These are phyloP conservation scores for Fraxinus xanthoxyloides DNA, from an alignment of 305 asterid genomes.

Conservation along the genomic window DNA sequence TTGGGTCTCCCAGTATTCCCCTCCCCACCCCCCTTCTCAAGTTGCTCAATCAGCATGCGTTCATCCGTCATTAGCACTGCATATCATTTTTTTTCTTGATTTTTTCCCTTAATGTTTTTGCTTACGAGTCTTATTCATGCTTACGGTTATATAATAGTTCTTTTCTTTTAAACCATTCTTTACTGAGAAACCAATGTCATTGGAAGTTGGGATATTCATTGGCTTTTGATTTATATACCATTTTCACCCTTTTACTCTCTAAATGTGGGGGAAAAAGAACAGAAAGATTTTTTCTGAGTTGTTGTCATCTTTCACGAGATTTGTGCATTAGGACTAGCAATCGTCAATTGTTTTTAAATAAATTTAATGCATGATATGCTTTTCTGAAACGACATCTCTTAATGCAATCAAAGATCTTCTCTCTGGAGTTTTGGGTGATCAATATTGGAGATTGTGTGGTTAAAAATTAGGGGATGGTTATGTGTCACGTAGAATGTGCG, in stretches of 20 bases:
- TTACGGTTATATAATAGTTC: neutral
- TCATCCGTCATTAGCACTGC: neutral
- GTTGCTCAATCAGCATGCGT: neutral
- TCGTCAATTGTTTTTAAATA: neutral
- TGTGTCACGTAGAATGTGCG: neutral
- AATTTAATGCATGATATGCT: neutral
- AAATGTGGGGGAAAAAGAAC: neutral
- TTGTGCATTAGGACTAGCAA: neutral
- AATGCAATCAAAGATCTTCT: neutral
- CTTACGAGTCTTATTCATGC: neutral
- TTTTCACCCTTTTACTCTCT: neutral
- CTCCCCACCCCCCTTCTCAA: too few species aligned
- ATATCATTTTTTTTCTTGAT: neutral
- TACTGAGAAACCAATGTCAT: neutral
- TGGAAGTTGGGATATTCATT: neutral
- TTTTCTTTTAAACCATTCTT: neutral
- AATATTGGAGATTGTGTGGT: neutral
- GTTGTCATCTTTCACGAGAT: neutral
- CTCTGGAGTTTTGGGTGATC: neutral
- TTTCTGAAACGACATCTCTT: neutral
- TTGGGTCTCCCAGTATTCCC: neutral
- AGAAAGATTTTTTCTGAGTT: neutral
- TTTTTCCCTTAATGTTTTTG: neutral
- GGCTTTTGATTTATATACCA: neutral
- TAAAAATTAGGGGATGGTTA: neutral